Percentiles rank a stretch among this genome's conserved stretches.
Conservation (phyloP, 2,329 filamentous ascomycete genomes). For the Sporothrix schenckii region DNA sequence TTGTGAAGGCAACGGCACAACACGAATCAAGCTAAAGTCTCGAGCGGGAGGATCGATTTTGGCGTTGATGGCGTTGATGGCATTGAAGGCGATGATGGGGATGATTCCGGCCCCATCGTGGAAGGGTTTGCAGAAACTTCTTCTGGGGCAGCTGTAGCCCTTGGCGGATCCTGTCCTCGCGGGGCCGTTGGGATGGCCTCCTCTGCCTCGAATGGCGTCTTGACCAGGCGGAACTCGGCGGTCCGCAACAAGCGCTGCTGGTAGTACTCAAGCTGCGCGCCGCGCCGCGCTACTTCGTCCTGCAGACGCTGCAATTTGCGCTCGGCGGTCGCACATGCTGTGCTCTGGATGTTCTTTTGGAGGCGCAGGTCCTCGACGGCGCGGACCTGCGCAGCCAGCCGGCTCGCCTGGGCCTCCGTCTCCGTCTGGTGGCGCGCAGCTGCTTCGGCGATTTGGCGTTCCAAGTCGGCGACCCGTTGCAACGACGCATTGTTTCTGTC, state of each 20-base stretch:
- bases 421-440: neutral
- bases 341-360: neutral
- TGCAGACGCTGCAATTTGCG: neutral
- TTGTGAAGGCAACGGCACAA: too few species aligned
- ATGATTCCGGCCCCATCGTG: neutral
- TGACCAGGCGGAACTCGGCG: slow-evolving; percentile 19
- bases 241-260: slow-evolving; percentile 26
- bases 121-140: too few species aligned
- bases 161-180: too few species aligned
- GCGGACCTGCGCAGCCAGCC: neutral
- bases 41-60: too few species aligned
- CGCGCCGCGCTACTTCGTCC: neutral
- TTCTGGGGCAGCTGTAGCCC: neutral
- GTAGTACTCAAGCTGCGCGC: slow-evolving; percentile 23
- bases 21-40: too few species aligned
- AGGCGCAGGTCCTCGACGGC: neutral
- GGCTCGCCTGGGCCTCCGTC: neutral
- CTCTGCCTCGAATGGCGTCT: neutral
- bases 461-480: neutral
- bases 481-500: neutral
- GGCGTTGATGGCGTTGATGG: neutral
- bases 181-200: neutral
- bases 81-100: neutral
- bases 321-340: neutral
- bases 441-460: neutral